phyloP scores from a whole-genome alignment of 139 green algal species.

The Ettlia oleoabundans region DNA sequence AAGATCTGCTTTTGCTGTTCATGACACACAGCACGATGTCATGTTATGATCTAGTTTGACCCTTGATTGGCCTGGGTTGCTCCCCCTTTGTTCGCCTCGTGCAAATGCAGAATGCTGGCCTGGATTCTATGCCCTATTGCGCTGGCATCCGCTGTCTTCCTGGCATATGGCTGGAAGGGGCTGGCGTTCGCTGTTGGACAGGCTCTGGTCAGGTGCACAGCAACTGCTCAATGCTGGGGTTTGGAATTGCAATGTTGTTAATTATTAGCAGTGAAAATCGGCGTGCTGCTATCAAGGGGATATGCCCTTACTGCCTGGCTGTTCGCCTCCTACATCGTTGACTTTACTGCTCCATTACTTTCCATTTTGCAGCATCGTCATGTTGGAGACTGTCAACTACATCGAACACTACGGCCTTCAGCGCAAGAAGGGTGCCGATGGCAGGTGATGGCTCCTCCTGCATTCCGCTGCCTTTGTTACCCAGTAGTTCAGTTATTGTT shows the following conservation, averaged over 20 bases:
- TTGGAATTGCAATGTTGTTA: too few species aligned
- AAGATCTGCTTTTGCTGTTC: too few species aligned
- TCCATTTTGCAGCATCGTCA: background rate
- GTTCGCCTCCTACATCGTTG: too few species aligned
- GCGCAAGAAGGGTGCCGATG: slow-evolving; percentile 32
- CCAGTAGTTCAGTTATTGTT: background rate
- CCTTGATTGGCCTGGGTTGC: too few species aligned
- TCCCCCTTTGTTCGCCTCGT: too few species aligned
- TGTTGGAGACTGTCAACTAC: slow-evolving; percentile 63
- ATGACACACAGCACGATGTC: too few species aligned
- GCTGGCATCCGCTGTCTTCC: background rate
- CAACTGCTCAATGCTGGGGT: too few species aligned
- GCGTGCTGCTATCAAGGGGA: background rate
- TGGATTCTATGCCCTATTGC: slow-evolving; percentile 39
- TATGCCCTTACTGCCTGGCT: background rate
- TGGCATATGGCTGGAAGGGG: slow-evolving; percentile 29
- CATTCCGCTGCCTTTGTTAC: too few species aligned
- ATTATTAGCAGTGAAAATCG: too few species aligned
- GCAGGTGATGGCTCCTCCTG: slow-evolving; percentile 39
- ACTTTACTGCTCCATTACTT: too few species aligned
- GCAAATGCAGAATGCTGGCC: too few species aligned
- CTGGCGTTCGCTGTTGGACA: slow-evolving; percentile 40
- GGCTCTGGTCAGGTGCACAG: slow-evolving; percentile 29
- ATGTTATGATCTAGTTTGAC: too few species aligned
- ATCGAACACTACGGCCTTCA: slow-evolving; percentile 73